A percentile compares a stretch with the other conserved stretches of the same genome.
Evolutionary conservation across 805 yeast species (phyloP).

Genomic region (Blastobotrys terrestris): DNA sequence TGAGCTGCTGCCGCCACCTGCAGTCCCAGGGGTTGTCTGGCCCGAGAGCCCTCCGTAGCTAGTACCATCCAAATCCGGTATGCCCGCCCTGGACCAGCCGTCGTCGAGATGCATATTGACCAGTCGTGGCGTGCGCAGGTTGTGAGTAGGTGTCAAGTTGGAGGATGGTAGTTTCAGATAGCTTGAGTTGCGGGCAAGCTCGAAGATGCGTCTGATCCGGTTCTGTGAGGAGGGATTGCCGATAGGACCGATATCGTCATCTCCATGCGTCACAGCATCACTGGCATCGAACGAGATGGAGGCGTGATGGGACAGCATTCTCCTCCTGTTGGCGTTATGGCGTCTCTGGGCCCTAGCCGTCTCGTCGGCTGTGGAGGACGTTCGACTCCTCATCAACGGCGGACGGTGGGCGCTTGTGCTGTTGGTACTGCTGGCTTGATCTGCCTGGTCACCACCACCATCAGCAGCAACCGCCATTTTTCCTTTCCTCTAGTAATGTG

Average conservation of each 20-base stretch:
- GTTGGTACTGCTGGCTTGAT: too few species aligned
- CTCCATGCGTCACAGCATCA: not conserved
- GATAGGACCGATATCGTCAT: not conserved
- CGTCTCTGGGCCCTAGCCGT: not conserved
- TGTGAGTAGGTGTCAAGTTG: not conserved
- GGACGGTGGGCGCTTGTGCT: not conserved
- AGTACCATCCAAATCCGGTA: not conserved
- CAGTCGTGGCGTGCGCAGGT: not conserved
- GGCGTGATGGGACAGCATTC: not conserved
- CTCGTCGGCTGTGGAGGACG: not conserved
- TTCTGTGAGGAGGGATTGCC: not conserved
- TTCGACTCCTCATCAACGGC: not conserved
- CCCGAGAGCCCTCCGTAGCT: not conserved
- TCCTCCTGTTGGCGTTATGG: not conserved
- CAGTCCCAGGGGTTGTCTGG: not conserved
- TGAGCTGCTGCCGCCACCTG: not conserved
- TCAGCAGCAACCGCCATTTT: too few species aligned
- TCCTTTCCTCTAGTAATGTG: not conserved
- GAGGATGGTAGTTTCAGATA: not conserved
- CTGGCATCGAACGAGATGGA: not conserved
- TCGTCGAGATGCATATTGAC: not conserved
- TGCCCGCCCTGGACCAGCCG: not conserved
- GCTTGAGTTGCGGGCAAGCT: not conserved
- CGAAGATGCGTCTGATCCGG: not conserved
- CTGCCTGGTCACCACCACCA: too few species aligned